A percentile compares a stretch with the other conserved stretches of the same genome.
Evolutionary conservation across 116 monocot species (phyloP).

Genomic region (Iris pallida): DNA sequence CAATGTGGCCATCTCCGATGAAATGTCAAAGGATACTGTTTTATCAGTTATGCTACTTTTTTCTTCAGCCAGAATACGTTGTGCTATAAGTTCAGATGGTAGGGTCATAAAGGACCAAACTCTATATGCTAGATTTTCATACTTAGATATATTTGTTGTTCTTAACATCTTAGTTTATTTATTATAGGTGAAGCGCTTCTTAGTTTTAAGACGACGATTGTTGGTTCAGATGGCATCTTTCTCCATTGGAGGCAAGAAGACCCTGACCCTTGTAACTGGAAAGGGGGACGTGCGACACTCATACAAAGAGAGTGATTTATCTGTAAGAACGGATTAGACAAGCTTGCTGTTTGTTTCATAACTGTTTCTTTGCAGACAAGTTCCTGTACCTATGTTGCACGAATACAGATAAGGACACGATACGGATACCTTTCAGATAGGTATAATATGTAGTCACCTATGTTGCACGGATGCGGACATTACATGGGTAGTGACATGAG

Average conservation of each 20-base stretch:
- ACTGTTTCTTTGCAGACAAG: too few species aligned
- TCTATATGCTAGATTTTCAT: neutral
- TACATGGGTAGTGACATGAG: too few species aligned
- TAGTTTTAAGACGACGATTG: slow-evolving; percentile 59
- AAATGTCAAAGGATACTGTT: slow-evolving; percentile 21
- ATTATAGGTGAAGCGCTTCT: slow-evolving; percentile 74
- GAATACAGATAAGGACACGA: too few species aligned
- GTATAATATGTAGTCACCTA: too few species aligned
- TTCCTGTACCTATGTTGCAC: too few species aligned
- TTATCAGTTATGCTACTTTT: slow-evolving; percentile 13
- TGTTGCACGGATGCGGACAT: too few species aligned
- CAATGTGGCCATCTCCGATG: slow-evolving; percentile 34
- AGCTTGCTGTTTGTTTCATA: neutral
- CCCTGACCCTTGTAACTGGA: slow-evolving; percentile 86
- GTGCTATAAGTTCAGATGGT: slow-evolving; percentile 63
- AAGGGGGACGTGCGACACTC: slow-evolving; percentile 65
- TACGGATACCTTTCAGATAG: too few species aligned
- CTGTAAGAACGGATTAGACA: slow-evolving; percentile 45
- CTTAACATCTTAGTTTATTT: slow-evolving; percentile 10
- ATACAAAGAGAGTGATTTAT: slow-evolving; percentile 67
- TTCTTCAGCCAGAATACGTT: slow-evolving; percentile 11
- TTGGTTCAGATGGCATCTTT: slow-evolving; percentile 69
- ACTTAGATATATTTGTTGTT: neutral
- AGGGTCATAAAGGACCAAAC: slow-evolving; percentile 12
- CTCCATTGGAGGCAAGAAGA: slow-evolving; percentile 85